Evolutionary conservation across 805 yeast genomes (phyloP), one percentile per base, ranked within the genome.

Genomic region (Candida maltosa): DNA sequence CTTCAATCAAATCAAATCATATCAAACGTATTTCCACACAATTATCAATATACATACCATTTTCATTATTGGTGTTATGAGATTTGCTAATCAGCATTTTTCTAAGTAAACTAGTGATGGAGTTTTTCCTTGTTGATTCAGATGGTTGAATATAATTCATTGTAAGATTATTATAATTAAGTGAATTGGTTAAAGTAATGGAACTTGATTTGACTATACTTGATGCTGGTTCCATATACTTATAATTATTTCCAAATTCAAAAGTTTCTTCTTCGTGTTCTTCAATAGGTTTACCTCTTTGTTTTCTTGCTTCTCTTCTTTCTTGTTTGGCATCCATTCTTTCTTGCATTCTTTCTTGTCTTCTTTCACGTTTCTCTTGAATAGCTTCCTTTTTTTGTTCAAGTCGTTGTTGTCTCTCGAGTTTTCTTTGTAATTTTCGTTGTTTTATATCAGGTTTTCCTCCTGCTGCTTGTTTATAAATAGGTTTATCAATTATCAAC

Each of bases 401-500:
- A 22, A 29, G 20, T n/a, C 15, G 27, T 24, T 31, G 27, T 10
- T n/a, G n/a, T n/a, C n/a, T n/a, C n/a, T n/a, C n/a, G 29, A 11
- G 20, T 29, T 12, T 17, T 34, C 12, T 20, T 38, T 35, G 25
- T 33, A 24, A n/a, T 30, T 24, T n/a, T 20, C 17, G 19, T 18
- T 16, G 4, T 5, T 6, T 37, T 47, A 48, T 5, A 56, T 44
- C 35, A 55, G 64, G 35, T 54, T 49, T n/a, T n/a, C 6, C n/a
- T n/a, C 15, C 11, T 22, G 7, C 4, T 16, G 69, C 72, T 20
- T 62, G 59, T 14, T 58, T 51, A 39, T 67, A 67, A 14, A 67
- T 65, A 4, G 72, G 73, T 41, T 62, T 64, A 32, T 62, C 58
- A 10, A 42, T 40, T 8, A 67, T 52, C 48, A 62, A 45, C 18